Base-by-base conservation (phyloP, 139 green algal genomes). In the Chlorella vulgaris region DNA sequence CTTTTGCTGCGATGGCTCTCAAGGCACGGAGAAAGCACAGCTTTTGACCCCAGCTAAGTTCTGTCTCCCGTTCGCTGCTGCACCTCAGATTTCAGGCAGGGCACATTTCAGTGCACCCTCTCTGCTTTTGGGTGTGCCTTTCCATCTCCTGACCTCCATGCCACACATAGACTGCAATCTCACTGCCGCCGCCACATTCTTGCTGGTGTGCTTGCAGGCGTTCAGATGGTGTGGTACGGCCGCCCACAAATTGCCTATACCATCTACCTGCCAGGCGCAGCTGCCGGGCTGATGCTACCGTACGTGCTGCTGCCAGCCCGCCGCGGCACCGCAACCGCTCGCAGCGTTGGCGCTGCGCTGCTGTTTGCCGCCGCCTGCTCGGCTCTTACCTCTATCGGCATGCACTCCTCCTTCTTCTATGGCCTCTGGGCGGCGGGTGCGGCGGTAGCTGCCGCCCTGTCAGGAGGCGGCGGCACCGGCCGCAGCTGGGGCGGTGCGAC, bases 211-310 rank as follows among this genome's bases (percentile, higher is more conserved):
- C 21, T 7, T 85, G 51, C 85, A 93, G 89, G 88, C 31, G 58
- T 80, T 15, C 86, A 88, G 4, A 90, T 94, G 80, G 60, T 81
- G 0, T 94, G 91, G 90, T 94, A 88, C 75, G 77, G 86, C 19
- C 82, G 88, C 28, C 82, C 84, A 36, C 61, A 62, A 39, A 7
- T 86, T 18, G 90, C 79, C 2, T 85, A 83, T 61, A 18, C 50
- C 43, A 87, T 89, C 15, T 92, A 85, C 74, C 36, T 92, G 1
- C 91, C 91, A 6, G 80, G 87, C 4, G 87, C 84, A 3, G 10
- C 87, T 13, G 84, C 80, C 6, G 90, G 83, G 3, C 78, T 85
- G 36, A 78, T 94, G 62, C 33, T 89, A 40, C 91, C 91, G 2
- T 91, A 89, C 77, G 43, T 62, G 18, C 51, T 63, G n/a, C 10